Base-by-base conservation (phyloP, 164 flowering plant species). In the Umbilicus rupestris region DNA sequence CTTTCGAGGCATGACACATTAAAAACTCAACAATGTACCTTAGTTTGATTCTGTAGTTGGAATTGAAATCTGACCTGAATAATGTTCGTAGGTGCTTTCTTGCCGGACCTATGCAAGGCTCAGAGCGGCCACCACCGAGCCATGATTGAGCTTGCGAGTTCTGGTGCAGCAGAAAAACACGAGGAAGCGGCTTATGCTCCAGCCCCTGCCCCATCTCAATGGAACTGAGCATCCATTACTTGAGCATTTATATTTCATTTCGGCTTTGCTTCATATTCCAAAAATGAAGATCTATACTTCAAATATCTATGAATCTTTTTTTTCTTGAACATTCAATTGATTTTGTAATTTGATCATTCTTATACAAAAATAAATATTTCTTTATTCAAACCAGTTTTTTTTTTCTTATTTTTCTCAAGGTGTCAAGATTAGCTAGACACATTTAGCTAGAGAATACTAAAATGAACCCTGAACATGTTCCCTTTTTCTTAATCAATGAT, bases 41-140 rank as follows among this genome's bases (percentile, higher is more conserved):
- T 11, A 50, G 29, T 22, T 50, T 50, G 28, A 50, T 24, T 20
- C 22, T 47, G 20, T 9, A 47, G 8, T 47, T 47, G 7, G 7
- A n/a, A 47, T 47, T 22, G 58, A 52, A 9, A 24, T 52, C 30
- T 55, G 60, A 28, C 8, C 7, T 28, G 35, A 26, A 55, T n/a
- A 55, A 12, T 55, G 17, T 12, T 55, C n/a, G 60, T 28, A 55
- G 60, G 60, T 55, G 60, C 33, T 28, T 55, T 28, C 33, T 55
- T 55, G n/a, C 60, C 60, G 33, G 60, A 55, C 60, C 1, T 55
- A 28, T 55, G 60, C 33, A 55, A 55, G 60, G 60, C 33, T 55
- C 60, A 55, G 7, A 22, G 33, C 19, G 60, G 60, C 60, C 60
- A 55, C 33, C 60, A 55, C 60, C 60, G 60, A 55, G 60, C 60